phyloP scores from a whole-genome alignment of 2,329 filamentous ascomycete genomes.

The Rutstroemia sp. region DNA sequence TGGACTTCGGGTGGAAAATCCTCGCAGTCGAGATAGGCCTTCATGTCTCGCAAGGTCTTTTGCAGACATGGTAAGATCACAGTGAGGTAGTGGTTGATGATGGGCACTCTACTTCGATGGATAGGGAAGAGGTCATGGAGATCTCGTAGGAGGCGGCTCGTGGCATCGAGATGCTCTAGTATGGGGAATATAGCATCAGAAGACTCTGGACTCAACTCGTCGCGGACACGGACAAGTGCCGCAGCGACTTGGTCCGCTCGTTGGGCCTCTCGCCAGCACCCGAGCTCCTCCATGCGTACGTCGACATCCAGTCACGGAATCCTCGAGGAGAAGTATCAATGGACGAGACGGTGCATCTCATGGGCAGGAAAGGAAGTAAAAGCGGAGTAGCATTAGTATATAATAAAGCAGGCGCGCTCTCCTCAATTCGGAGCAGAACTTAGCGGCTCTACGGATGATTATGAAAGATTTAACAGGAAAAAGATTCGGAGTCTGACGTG shows the following conservation, averaged over 20 bases:
- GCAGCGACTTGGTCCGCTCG: slow-evolving; percentile 41
- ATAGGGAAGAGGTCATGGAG: slow-evolving; percentile 48
- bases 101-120: slow-evolving; percentile 41
- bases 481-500: slow-evolving; percentile 27
- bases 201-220: slow-evolving; percentile 35
- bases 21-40: slow-evolving; percentile 42
- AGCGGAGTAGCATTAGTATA: not conserved
- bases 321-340: not conserved
- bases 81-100: slow-evolving; percentile 48
- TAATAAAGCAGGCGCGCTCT: not conserved
- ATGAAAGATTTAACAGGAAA: slow-evolving; percentile 12
- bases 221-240: slow-evolving; percentile 43
- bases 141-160: slow-evolving; percentile 42
- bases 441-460: slow-evolving; percentile 20
- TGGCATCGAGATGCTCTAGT: slow-evolving; percentile 30
- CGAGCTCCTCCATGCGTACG: slow-evolving; percentile 29
- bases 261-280: slow-evolving; percentile 48
- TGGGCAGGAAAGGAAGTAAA: not conserved
- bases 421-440: not conserved
- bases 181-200: slow-evolving; percentile 41
- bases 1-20: slow-evolving; percentile 40
- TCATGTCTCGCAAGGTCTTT: slow-evolving; percentile 47
- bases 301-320: slow-evolving; percentile 24
- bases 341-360: not conserved
- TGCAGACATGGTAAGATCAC: slow-evolving; percentile 49